Percentiles rank a stretch among this genome's conserved stretches.
These are phyloP conservation scores for Mycena leptocephala DNA, from an alignment of 768 basidiomycete genomes.

Conservation along the genomic window DNA sequence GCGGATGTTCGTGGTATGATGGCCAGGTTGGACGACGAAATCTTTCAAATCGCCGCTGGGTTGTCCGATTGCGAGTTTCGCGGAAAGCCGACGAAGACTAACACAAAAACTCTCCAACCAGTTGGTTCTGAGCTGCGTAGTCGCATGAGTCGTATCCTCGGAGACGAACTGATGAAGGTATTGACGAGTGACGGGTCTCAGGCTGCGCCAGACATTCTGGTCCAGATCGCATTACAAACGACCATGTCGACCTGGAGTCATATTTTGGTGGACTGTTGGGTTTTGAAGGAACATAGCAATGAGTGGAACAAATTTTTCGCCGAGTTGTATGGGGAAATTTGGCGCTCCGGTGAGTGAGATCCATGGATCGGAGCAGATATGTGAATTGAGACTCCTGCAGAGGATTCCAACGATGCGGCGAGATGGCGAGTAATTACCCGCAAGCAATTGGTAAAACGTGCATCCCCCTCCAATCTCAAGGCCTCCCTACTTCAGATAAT, in stretches of 20 bases:
- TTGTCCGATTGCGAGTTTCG: not conserved
- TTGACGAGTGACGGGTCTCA: not conserved
- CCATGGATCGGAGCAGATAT: not conserved
- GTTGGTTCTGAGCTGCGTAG: not conserved
- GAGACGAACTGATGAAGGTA: not conserved
- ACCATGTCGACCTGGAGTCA: not conserved
- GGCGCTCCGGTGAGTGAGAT: not conserved
- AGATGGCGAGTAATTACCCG: conserved; percentile 36
- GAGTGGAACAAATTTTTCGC: not conserved
- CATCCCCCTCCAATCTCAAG: not conserved
- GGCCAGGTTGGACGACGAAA: not conserved
- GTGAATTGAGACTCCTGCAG: not conserved
- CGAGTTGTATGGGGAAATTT: not conserved
- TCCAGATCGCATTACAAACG: not conserved
- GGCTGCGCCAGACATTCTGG: not conserved
- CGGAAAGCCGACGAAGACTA: too few species aligned
- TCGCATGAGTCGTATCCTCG: not conserved
- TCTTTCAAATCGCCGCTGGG: not conserved
- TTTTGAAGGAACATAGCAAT: not conserved
- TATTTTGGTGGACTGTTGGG: not conserved
- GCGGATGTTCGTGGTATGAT: conserved; percentile 8
- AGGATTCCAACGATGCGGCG: not conserved
- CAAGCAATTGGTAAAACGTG: not conserved
- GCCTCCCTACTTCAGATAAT: not conserved
- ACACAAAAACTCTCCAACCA: not conserved